phyloP scores from a whole-genome alignment of 805 yeast genomes.

The Lachancea kluyveri region DNA sequence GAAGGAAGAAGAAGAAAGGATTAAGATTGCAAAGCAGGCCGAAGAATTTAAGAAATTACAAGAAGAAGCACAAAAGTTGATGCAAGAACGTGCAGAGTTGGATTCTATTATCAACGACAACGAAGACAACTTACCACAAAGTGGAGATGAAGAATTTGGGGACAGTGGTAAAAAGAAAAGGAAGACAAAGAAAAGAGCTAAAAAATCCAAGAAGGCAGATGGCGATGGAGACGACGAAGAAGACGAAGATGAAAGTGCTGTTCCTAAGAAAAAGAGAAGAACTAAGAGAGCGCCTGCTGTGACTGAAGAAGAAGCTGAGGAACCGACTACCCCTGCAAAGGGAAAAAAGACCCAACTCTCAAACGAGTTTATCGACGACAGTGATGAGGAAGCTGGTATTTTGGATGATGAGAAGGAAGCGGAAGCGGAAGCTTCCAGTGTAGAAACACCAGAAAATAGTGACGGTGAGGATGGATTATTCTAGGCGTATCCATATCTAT shows the following conservation, averaged over 20 bases:
- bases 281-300: slow-evolving; percentile 40
- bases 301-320: slow-evolving; percentile 36
- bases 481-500: slow-evolving; percentile 14
- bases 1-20: slow-evolving; percentile 43
- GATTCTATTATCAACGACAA: slow-evolving; percentile 37
- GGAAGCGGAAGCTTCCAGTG: slow-evolving; percentile 21
- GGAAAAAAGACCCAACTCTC: slow-evolving; percentile 26
- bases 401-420: slow-evolving; percentile 11
- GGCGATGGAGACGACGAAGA: too few species aligned
- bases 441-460: slow-evolving; percentile 13
- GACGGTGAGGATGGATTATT: slow-evolving; percentile 18
- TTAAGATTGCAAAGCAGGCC: slow-evolving; percentile 42
- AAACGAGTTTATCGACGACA: slow-evolving; percentile 37
- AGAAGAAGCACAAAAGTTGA: slow-evolving; percentile 53
- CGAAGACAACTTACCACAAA: slow-evolving; percentile 31
- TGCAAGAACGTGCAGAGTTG: slow-evolving; percentile 44
- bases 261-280: slow-evolving; percentile 32
- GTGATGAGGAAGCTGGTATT: slow-evolving; percentile 34
- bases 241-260: slow-evolving; percentile 18
- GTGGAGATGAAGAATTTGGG: slow-evolving; percentile 30
- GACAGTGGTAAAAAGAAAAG: slow-evolving; percentile 26
- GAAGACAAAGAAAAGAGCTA: slow-evolving; percentile 24
- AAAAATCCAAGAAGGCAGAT: slow-evolving; percentile 13
- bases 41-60: slow-evolving; percentile 45
- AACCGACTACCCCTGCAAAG: slow-evolving; percentile 22